These are phyloP conservation scores for Asterella californica DNA, from an alignment of 225 moss, liverwort and hornwort species.

Conservation along the genomic window DNA sequence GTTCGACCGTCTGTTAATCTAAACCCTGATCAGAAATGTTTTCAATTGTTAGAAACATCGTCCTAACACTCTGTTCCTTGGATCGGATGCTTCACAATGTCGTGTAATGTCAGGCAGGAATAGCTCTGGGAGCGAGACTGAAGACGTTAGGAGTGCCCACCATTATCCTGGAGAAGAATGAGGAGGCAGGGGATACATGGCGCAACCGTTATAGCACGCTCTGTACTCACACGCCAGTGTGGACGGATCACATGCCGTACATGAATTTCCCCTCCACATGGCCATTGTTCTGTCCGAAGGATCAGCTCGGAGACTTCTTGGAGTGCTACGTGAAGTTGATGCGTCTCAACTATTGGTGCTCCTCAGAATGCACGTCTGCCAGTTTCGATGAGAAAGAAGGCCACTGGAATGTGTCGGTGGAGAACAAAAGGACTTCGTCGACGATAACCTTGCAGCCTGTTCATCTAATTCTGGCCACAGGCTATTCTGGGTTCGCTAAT, in stretches of 20 bases:
- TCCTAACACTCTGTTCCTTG: neutral
- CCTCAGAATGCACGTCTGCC: constrained; percentile 12
- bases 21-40: too few species aligned
- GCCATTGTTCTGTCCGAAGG: constrained; percentile 20
- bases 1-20: neutral
- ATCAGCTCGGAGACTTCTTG: constrained; percentile 15
- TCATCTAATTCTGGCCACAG: constrained; percentile 24
- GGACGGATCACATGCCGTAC: constrained; percentile 15
- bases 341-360: constrained; percentile 18
- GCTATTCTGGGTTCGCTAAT: neutral
- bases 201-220: constrained; percentile 14
- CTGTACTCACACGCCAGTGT: constrained; percentile 12
- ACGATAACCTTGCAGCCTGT: constrained; percentile 1
- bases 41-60: neutral
- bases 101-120: constrained; percentile 14
- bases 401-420: constrained; percentile 14
- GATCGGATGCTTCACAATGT: neutral
- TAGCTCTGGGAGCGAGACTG: constrained; percentile 19
- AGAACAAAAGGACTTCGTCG: neutral
- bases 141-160: constrained; percentile 14
- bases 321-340: constrained; percentile 20
- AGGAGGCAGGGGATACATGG: constrained; percentile 17
- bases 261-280: constrained; percentile 20
- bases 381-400: constrained; percentile 9
- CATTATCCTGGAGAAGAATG: constrained; percentile 23